Conservation (phyloP, 2,329 filamentous ascomycete genomes). For the Sclerotinia minor region DNA sequence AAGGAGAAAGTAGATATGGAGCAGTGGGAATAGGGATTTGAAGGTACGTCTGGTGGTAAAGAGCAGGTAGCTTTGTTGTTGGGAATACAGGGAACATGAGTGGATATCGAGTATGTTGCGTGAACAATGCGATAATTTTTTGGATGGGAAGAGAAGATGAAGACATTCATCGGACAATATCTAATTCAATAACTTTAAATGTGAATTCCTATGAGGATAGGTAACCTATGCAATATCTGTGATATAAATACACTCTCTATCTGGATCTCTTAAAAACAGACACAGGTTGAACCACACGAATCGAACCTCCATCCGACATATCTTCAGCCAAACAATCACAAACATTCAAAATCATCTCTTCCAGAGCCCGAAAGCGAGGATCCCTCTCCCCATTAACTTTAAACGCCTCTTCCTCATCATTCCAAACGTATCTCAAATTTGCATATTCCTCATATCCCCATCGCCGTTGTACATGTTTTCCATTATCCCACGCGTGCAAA, state of each 20-base stretch:
- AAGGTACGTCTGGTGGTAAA: too few species aligned
- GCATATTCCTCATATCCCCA: background rate
- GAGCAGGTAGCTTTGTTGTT: background rate
- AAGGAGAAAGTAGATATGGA: too few species aligned
- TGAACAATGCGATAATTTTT: background rate
- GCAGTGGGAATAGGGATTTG: background rate
- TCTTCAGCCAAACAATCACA: background rate
- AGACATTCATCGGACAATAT: too few species aligned
- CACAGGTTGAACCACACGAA: background rate
- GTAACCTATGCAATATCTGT: background rate
- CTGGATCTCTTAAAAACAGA: background rate
- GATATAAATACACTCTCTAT: background rate
- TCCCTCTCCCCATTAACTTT: background rate
- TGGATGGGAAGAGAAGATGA: background rate
- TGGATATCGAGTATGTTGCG: background rate
- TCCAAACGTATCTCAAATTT: background rate
- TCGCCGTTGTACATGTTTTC: background rate
- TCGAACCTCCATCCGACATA: too few species aligned
- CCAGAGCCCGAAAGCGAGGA: background rate
- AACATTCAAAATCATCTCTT: background rate
- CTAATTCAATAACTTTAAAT: accelerated
- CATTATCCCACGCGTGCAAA: background rate
- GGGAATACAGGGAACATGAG: background rate
- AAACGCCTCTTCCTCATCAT: background rate
- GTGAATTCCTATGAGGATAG: background rate